phyloP scores from a whole-genome alignment of 2,329 filamentous ascomycete species.

The Neofusicoccum cordaticola region DNA sequence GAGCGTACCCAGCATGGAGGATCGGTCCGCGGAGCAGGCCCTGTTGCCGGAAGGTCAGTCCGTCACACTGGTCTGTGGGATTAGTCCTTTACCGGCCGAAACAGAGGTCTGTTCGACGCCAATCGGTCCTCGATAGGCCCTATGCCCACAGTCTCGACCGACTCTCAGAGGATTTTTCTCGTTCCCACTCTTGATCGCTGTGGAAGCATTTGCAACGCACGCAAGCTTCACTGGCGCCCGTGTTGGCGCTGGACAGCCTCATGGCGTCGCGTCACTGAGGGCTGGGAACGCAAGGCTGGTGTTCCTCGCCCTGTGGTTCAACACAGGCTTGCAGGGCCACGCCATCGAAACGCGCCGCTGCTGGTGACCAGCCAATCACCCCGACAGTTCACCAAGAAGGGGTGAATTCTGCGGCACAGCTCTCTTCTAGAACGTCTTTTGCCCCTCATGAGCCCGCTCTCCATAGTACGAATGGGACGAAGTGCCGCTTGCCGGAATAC shows the following conservation, averaged over 20 bases:
- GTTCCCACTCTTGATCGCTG: background rate
- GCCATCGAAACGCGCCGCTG: background rate
- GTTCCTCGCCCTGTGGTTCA: background rate
- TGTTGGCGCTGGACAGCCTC: background rate
- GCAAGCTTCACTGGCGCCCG: background rate
- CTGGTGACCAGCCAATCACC: background rate
- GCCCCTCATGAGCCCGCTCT: background rate
- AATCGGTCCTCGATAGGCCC: background rate
- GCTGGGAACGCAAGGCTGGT: background rate
- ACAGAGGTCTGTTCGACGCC: background rate
- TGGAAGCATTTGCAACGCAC: background rate
- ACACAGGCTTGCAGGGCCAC: background rate
- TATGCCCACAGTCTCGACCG: background rate
- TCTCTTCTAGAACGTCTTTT: background rate
- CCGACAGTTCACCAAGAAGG: background rate
- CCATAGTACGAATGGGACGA: background rate
- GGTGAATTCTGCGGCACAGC: background rate
- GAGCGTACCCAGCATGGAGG: background rate
- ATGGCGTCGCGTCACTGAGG: background rate
- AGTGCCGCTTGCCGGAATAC: background rate
- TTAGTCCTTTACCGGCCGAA: background rate
- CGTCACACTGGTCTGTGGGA: background rate
- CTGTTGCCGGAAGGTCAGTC: background rate
- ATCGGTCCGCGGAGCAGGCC: background rate
- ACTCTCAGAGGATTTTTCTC: background rate